Conservation (phyloP, 2,329 filamentous ascomycete genomes). For the Exophiala sideris region DNA sequence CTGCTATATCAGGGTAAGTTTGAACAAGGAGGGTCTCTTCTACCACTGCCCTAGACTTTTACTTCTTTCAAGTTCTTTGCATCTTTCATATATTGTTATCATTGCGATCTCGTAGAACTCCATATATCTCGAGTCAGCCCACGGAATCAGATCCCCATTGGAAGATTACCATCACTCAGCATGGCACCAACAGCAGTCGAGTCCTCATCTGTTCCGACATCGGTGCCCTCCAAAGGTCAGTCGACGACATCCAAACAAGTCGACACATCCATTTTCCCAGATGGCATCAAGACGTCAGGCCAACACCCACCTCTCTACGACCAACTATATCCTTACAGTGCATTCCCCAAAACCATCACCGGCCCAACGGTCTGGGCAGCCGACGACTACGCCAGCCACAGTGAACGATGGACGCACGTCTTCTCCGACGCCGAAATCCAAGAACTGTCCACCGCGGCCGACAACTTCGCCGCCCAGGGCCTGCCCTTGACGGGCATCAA, state of each 20-base stretch:
- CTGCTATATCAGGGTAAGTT: not conserved
- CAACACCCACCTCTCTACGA: slow-evolving; percentile 69
- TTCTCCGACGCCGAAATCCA: slow-evolving; percentile 65
- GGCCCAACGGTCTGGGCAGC: slow-evolving; percentile 71
- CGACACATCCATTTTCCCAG: slow-evolving; percentile 50
- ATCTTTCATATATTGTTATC: no score
- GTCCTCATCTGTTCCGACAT: slow-evolving; percentile 1
- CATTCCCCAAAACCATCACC: slow-evolving; percentile 67
- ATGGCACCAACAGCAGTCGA: slow-evolving; percentile 21
- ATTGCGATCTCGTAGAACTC: no score
- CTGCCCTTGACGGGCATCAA: slow-evolving; percentile 69
- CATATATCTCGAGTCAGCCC: no score
- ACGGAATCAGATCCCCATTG: not conserved
- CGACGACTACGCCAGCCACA: slow-evolving; percentile 60
- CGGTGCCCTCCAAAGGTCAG: not conserved
- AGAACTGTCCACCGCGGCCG: slow-evolving; percentile 65
- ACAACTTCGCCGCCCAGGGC: slow-evolving; percentile 64
- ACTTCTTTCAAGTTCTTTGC: no score
- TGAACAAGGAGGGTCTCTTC: no score
- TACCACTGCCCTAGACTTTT: no score
- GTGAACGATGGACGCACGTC: slow-evolving; percentile 69
- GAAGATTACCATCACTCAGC: not conserved
- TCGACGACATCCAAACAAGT: slow-evolving; percentile 6
- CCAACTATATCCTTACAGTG: slow-evolving; percentile 62
- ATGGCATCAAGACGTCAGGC: slow-evolving; percentile 66